Evolutionary conservation across 2,329 filamentous ascomycete species (phyloP).

Genomic region (Pseudogymnoascus sp.): DNA sequence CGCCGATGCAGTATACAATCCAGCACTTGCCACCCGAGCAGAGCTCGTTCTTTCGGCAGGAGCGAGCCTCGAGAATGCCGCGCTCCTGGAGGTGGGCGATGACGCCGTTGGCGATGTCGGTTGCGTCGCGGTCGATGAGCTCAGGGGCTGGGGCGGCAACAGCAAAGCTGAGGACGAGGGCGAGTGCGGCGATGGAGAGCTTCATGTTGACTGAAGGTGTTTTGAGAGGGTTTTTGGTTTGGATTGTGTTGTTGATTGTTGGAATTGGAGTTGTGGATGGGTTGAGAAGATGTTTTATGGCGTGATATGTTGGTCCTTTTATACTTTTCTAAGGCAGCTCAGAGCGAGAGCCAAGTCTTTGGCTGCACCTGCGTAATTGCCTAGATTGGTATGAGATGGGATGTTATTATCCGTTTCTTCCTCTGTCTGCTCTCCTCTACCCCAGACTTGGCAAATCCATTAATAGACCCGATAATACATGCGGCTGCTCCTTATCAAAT

Average conservation of each 20-base stretch:
- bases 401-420: not conserved
- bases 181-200: not conserved
- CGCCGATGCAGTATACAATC: not conserved
- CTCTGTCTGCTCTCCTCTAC: not conserved
- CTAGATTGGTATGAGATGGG: not conserved
- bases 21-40: not conserved
- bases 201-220: not conserved
- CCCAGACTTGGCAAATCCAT: not conserved
- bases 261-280: not conserved
- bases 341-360: not conserved
- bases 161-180: conserved; percentile 8
- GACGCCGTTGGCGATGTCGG: too few species aligned
- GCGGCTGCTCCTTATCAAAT: not conserved
- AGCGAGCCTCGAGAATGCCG: not conserved
- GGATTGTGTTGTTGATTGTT: not conserved
- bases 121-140: conserved; percentile 8
- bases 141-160: conserved; percentile 16
- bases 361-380: not conserved
- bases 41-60: not conserved
- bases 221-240: not conserved
- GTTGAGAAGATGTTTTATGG: not conserved
- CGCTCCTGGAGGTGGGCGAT: not conserved
- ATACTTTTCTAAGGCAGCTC: not conserved
- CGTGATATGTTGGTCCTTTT: not conserved
- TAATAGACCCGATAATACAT: not conserved